Percentiles rank a stretch among this genome's conserved stretches.
Evolutionary conservation across 2,329 filamentous ascomycete genomes (phyloP).

Genomic region (Monosporascus sp.): DNA sequence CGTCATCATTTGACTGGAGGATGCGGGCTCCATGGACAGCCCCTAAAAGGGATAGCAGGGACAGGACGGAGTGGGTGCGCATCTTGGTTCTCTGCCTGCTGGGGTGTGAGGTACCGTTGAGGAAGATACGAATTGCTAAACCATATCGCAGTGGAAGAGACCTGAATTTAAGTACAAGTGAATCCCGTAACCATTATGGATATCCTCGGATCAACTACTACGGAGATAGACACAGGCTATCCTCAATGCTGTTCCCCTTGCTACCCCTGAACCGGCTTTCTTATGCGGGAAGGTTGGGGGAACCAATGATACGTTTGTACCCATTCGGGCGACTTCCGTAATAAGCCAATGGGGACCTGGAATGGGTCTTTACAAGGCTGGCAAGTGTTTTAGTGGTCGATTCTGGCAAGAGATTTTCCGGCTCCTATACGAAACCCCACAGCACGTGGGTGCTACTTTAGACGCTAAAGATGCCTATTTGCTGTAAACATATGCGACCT

Average conservation of each 20-base stretch:
- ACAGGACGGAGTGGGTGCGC: conserved; percentile 11
- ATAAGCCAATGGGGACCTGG: background rate
- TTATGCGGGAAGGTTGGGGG: background rate
- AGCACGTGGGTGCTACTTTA: background rate
- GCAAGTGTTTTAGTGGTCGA: background rate
- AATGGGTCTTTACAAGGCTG: background rate
- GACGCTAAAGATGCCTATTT: background rate
- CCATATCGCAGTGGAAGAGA: background rate
- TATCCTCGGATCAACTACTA: background rate
- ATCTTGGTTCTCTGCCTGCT: conserved; percentile 5
- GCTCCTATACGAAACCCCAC: background rate
- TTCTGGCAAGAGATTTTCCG: background rate
- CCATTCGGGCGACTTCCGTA: background rate
- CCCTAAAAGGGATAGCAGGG: conserved; percentile 9
- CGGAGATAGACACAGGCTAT: background rate
- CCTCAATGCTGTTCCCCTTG: background rate
- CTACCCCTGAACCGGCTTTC: background rate
- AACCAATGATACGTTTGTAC: background rate
- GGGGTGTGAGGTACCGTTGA: background rate
- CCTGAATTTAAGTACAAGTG: background rate
- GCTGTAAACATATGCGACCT: background rate
- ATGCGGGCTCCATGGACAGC: conserved; percentile 40
- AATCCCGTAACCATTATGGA: background rate
- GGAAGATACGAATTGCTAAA: background rate
- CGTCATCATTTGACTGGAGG: conserved; percentile 66